phyloP scores from a whole-genome alignment of 148 eudicot genomes.

The Talinum fruticosum region DNA sequence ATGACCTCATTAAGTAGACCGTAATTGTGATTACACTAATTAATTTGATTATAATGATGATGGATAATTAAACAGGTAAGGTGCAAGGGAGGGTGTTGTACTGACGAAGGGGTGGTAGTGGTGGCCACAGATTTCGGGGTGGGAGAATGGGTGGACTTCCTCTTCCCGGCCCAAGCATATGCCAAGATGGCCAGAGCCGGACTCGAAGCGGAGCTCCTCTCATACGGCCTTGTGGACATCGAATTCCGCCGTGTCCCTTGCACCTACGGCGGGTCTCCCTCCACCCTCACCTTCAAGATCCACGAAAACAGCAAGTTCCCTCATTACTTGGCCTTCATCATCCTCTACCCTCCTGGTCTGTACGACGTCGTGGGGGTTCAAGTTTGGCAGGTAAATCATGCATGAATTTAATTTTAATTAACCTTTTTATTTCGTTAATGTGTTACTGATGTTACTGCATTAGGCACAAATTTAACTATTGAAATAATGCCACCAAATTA shows the following conservation, averaged over 20 bases:
- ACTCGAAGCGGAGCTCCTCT: neutral
- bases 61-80: conserved; percentile 8
- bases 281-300: conserved; percentile 6
- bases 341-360: conserved; percentile 15
- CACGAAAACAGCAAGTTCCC: conserved; percentile 21
- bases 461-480: too few species aligned
- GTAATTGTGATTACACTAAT: too few species aligned
- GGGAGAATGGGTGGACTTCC: conserved; percentile 22
- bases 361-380: conserved; percentile 23
- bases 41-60: neutral
- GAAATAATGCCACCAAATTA: too few species aligned
- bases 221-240: conserved; percentile 10
- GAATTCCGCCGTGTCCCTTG: conserved; percentile 16
- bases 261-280: conserved; percentile 8
- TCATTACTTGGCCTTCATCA: conserved; percentile 26
- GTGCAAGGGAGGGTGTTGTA: conserved; percentile 24
- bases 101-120: conserved; percentile 21
- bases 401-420: neutral
- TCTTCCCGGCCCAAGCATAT: conserved; percentile 13
- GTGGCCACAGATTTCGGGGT: conserved; percentile 27
- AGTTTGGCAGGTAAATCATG: conserved; percentile 23
- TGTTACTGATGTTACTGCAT: too few species aligned
- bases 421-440: too few species aligned
- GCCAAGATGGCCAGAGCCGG: conserved; percentile 22
- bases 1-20: too few species aligned